Base-by-base conservation (phyloP, 2,329 filamentous ascomycete species). In the Clonostachys sp. region DNA sequence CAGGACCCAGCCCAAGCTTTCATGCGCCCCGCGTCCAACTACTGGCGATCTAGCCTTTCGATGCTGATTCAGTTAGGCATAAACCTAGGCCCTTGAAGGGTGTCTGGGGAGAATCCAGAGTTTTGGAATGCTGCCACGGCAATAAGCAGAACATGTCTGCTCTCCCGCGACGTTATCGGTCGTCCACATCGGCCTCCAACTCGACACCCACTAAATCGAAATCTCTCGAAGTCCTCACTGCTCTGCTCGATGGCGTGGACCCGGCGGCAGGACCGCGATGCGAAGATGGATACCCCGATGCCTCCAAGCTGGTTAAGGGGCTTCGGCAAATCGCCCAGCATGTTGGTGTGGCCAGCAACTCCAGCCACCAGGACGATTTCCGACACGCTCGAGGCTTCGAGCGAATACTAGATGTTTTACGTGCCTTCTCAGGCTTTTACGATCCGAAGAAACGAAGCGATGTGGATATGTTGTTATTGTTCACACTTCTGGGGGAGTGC, bases 321-420 rank as follows among this genome's bases (percentile, higher is more conserved):
- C 72, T 88, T 48, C 79, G 82, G 54, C 77, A 81, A 45, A 78
- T 92, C 50, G 81, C 84, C 58, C 86, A 89, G 50, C 71, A 81
- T 52, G 64, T 83, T 30, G 59, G 70, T 38, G 64, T 42, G 30
- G 30, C 47, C 36, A 13, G 74, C 14, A 71, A 74, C 4, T 70
- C 70, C 50, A 64, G 73, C 5, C 70, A 73, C 6, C 89, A 91
- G 68, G 89, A 95, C 68, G 84, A 89, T 56, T 96, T 96, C 62
- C 83, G 91, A 54, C 83, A 89, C 60, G 77, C 91, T 24, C 75
- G 80, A 48, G 91, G 91, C 57, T 96, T 95, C 64, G 81, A 89
- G 57, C 76, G 78, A 41, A 69, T 95, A 18, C 73, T 96, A 46
- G 74, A 81, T 40, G 77, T 88, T 24, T 70, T 95, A 18, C 78